Evolutionary conservation across 2,329 filamentous ascomycete species (phyloP).

Genomic region (Colletotrichum limetticola): DNA sequence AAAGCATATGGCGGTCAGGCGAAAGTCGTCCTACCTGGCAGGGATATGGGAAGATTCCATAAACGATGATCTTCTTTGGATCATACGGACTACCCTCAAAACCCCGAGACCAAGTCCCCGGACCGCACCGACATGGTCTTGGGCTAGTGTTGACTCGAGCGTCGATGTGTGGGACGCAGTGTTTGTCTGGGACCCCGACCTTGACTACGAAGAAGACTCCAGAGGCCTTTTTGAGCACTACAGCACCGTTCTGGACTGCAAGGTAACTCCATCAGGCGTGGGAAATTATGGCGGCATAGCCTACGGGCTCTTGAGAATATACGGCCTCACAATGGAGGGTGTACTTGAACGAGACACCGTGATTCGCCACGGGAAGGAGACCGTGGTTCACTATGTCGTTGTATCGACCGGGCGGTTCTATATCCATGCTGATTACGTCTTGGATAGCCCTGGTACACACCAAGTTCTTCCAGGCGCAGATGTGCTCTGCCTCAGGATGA

Average conservation of each 20-base stretch:
- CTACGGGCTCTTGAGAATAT: not conserved
- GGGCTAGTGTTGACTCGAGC: slow-evolving; percentile 26
- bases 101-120: not conserved
- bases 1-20: slow-evolving; percentile 18
- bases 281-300: not conserved
- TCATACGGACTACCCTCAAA: not conserved
- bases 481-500: too few relatives aligned
- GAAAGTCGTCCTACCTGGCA: slow-evolving; percentile 18
- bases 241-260: not conserved
- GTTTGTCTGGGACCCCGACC: not conserved
- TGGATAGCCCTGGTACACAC: too few relatives aligned
- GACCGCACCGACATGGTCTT: slow-evolving; percentile 28
- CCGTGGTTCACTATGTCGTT: not conserved
- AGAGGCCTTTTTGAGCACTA: not conserved
- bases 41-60: slow-evolving; percentile 31
- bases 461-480: too few relatives aligned
- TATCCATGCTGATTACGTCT: too few relatives aligned
- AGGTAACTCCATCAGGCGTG: not conserved
- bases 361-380: not conserved
- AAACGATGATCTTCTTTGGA: slow-evolving; percentile 31
- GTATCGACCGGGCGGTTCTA: too few relatives aligned
- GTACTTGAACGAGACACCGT: not conserved
- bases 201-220: not conserved
- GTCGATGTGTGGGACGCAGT: slow-evolving; percentile 22
- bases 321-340: not conserved